Conservation (phyloP, 2,329 filamentous ascomycete genomes). For the Bisporella sp. region DNA sequence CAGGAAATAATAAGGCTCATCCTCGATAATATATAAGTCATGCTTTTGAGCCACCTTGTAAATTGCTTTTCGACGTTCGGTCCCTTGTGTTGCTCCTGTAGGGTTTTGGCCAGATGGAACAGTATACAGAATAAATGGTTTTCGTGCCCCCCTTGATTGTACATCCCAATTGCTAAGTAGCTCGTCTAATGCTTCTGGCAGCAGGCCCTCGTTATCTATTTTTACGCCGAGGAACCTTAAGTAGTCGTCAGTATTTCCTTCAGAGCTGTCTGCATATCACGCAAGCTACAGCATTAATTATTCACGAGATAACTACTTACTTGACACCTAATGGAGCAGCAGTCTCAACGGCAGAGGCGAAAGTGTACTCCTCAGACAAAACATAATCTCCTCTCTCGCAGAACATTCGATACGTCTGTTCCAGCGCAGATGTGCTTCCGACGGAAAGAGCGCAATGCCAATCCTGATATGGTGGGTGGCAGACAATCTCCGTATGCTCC, state of each 20-base stretch:
- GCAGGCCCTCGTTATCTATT: slow-evolving; percentile 60
- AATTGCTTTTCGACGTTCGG: slow-evolving; percentile 50
- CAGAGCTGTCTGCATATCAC: neutral
- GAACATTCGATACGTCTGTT: slow-evolving; percentile 79
- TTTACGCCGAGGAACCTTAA: slow-evolving; percentile 44
- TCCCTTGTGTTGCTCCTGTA: slow-evolving; percentile 62
- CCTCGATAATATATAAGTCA: slow-evolving; percentile 64
- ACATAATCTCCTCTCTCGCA: slow-evolving; percentile 69
- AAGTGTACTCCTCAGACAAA: slow-evolving; percentile 86
- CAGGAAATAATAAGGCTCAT: slow-evolving; percentile 72
- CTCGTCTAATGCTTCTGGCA: slow-evolving; percentile 54
- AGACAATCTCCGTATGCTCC: slow-evolving; percentile 90
- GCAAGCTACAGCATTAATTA: too few relatives aligned
- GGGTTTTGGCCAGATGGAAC: slow-evolving; percentile 71
- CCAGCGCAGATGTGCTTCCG: slow-evolving; percentile 79
- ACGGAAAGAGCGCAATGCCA: slow-evolving; percentile 81
- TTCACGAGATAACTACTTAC: neutral
- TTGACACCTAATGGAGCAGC: slow-evolving; percentile 55
- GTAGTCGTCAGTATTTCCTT: neutral
- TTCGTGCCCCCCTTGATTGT: slow-evolving; percentile 45
- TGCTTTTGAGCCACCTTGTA: slow-evolving; percentile 65
- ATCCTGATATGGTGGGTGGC: slow-evolving; percentile 80
- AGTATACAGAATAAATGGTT: slow-evolving; percentile 63
- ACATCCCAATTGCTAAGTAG: slow-evolving; percentile 61
- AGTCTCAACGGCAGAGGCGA: slow-evolving; percentile 64